These are phyloP conservation scores for Penicillium mononematosum DNA, from an alignment of 495 filamentous ascomycete species.

Conservation along the genomic window DNA sequence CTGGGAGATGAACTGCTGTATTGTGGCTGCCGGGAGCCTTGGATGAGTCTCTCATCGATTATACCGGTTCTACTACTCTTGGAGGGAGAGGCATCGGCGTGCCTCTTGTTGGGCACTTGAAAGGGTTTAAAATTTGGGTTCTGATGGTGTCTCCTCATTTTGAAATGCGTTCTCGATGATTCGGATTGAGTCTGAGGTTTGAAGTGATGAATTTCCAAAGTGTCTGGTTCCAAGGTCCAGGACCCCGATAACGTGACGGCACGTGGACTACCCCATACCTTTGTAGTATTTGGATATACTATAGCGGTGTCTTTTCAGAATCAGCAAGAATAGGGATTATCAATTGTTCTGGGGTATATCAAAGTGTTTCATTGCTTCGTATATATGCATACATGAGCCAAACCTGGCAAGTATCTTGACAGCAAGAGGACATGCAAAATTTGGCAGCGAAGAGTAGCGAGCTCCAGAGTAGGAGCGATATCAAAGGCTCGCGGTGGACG, in stretches of 20 bases:
- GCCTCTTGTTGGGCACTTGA: background rate
- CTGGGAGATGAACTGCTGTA: constrained; percentile 8
- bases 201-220: background rate
- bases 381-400: constrained; percentile 33
- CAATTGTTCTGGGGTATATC: constrained; percentile 15
- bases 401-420: background rate
- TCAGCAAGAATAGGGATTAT: background rate
- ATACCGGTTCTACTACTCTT: constrained; percentile 15
- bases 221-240: background rate
- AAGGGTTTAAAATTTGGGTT: background rate
- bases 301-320: background rate
- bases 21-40: constrained; percentile 24
- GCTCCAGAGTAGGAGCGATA: constrained; percentile 3
- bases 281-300: background rate
- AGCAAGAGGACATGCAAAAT: constrained; percentile 1
- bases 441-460: constrained; percentile 3
- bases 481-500: background rate
- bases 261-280: constrained; percentile 22
- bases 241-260: constrained; percentile 11
- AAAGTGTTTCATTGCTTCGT: constrained; percentile 30
- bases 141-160: constrained; percentile 17
- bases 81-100: constrained; percentile 10
- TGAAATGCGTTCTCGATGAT: background rate
- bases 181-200: background rate
- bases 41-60: constrained; percentile 31